These are phyloP conservation scores for Pseudocercospora fuligena DNA, from an alignment of 2,329 filamentous ascomycete species.

Conservation along the genomic window DNA sequence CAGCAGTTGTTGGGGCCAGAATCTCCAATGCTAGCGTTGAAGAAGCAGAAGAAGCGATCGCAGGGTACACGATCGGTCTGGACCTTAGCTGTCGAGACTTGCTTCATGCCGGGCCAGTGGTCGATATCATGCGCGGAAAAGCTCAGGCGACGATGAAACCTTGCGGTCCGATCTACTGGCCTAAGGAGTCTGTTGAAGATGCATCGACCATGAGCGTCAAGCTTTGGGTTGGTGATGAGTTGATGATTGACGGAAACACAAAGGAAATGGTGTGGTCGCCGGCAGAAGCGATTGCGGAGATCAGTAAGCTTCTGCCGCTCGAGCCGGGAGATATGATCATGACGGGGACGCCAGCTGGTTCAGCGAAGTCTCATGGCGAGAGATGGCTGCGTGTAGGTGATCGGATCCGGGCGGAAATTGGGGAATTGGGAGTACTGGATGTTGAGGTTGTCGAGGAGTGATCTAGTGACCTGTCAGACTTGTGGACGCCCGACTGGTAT, in stretches of 20 bases:
- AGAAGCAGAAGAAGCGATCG: constrained; percentile 7
- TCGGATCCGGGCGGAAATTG: constrained; percentile 3
- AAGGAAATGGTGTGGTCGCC: constrained; percentile 6
- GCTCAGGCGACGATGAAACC: constrained; percentile 5
- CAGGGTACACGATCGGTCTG: constrained; percentile 9
- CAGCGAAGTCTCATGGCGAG: constrained; percentile 6
- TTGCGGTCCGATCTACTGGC: not conserved
- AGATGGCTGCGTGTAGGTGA: constrained; percentile 2
- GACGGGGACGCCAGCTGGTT: constrained; percentile 9
- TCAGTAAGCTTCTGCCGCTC: constrained; percentile 1
- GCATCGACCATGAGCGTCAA: not conserved
- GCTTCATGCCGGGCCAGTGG: not conserved
- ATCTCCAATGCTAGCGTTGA: constrained; percentile 1
- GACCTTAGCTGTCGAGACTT: constrained; percentile 12
- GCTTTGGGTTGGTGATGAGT: constrained; percentile 4
- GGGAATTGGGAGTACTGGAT: not conserved
- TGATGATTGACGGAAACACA: constrained; percentile 9
- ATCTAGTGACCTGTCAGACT: too few relatives aligned
- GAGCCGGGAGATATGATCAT: constrained; percentile 13
- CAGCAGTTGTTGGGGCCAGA: not conserved
- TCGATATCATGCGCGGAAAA: constrained; percentile 14
- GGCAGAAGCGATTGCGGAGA: constrained; percentile 7
- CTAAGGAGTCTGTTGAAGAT: not conserved
- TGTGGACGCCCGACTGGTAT: too few relatives aligned
- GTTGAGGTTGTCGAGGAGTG: constrained; percentile 6